These are phyloP conservation scores for Colletotrichum costaricense DNA, from an alignment of 2,329 filamentous ascomycete species.

Conservation along the genomic window DNA sequence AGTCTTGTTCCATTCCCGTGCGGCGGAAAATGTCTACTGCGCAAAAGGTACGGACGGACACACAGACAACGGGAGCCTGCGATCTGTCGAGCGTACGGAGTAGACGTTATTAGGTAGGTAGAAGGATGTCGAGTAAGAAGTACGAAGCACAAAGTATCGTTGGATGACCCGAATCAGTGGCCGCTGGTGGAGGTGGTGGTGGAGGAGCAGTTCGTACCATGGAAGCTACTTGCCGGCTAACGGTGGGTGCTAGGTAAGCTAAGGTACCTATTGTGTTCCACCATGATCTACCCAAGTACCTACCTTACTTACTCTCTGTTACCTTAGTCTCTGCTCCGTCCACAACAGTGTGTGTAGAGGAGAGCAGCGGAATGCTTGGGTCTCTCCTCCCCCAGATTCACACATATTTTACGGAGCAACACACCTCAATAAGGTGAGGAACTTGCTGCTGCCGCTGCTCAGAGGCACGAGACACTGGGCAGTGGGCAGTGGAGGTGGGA, in stretches of 20 bases:
- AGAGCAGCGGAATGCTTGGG: not conserved
- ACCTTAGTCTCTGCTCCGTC: too few relatives aligned
- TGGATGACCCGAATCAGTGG: not conserved
- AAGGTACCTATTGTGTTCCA: not conserved
- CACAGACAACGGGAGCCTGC: not conserved
- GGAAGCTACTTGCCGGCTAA: not conserved
- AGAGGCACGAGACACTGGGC: not conserved
- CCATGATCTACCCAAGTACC: too few relatives aligned
- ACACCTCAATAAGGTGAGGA: not conserved
- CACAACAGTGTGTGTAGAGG: not conserved
- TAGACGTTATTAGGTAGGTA: too few relatives aligned
- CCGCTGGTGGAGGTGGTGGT: not conserved
- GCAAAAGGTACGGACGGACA: not conserved
- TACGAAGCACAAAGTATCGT: too few relatives aligned
- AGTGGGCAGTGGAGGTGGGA: not conserved
- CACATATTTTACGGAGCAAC: not conserved
- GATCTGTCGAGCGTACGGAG: not conserved
- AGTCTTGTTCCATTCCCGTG: constrained; percentile 1
- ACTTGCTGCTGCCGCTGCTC: not conserved
- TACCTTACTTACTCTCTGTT: too few relatives aligned
- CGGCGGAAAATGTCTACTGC: not conserved
- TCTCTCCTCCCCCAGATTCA: constrained; percentile 24
- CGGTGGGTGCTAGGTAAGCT: not conserved
- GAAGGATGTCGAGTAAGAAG: too few relatives aligned
- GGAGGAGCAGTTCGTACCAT: not conserved